Evolutionary conservation across 345 rosid species (phyloP), one percentile per base, ranked within the genome.

Genomic region (Eutrema heterophyllum): DNA sequence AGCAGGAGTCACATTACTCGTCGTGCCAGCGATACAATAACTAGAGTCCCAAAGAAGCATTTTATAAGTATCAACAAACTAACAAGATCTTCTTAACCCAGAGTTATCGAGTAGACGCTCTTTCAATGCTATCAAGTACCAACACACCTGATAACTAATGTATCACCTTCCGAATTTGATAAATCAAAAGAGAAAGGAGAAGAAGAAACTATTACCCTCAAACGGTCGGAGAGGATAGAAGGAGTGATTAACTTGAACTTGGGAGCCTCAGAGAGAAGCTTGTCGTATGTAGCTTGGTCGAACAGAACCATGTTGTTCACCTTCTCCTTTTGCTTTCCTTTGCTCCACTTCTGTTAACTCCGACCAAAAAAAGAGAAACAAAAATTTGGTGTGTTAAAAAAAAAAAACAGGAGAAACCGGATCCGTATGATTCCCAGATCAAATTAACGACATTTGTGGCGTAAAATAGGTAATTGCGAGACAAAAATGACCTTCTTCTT

Each of bases 221-320:
- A 57, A 59, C 89, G 68, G 63, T 82, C 84, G 3, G 85, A 80
- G 64, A 83, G 69, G 35, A 83, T 58, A 16, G 85, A 83, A 21
- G 87, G 81, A 21, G 85, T 80, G 53, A 82, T 29, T 7, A 80
- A 77, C 74, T 80, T 82, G 78, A 75, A 83, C 71, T 81, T 81
- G 41, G 86, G 84, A 70, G 70, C 84, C 15, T 85, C 82, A 7
- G 82, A 56, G 14, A 80, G 78, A 46, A 83, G 85, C 79, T 80
- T 81, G 54, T 85, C 83, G 62, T 81, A 80, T 1, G 85, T 83
- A 15, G 76, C 84, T 51, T 80, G 86, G 40, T 83, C 86, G 48
- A 83, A 85, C 64, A 85, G 45, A 38, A 85, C 85, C 87, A 80
- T 79, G 76, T 80, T 83, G 85, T 83, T 85, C 77, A 85, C 85